These are phyloP conservation scores for Nasturtium officinale DNA, from an alignment of 345 rosid species.

Conservation along the genomic window DNA sequence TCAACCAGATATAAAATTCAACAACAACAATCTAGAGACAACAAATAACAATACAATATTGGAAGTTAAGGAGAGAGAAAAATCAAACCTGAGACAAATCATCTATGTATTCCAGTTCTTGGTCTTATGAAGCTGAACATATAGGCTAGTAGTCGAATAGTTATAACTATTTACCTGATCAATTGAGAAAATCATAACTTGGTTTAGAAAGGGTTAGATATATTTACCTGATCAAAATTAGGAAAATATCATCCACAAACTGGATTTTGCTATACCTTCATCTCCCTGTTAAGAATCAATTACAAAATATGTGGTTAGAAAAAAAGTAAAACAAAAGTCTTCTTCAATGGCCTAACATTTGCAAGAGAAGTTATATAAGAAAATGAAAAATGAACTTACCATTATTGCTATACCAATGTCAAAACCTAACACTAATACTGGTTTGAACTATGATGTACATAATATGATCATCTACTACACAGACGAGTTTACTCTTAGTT, in stretches of 20 bases:
- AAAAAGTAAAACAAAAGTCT: neutral
- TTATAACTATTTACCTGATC: too few species aligned
- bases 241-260: neutral
- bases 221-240: neutral
- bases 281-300: neutral
- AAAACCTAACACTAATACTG: neutral
- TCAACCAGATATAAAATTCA: too few species aligned
- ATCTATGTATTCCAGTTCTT: neutral
- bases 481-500: neutral
- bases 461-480: neutral
- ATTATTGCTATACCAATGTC: neutral
- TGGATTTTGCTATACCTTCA: neutral
- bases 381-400: neutral
- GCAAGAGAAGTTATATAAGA: neutral
- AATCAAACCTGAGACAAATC: constrained; percentile 3
- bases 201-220: neutral
- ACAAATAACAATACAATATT: neutral
- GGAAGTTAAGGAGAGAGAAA: neutral
- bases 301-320: neutral
- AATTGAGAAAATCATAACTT: neutral
- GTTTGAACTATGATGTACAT: neutral
- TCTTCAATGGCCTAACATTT: neutral
- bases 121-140: neutral
- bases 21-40: too few species aligned
- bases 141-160: neutral